Evolutionary conservation across 2,329 filamentous ascomycete species (phyloP), one percentile per base, ranked within the genome.

Genomic region (Hypoxylon sp.): DNA sequence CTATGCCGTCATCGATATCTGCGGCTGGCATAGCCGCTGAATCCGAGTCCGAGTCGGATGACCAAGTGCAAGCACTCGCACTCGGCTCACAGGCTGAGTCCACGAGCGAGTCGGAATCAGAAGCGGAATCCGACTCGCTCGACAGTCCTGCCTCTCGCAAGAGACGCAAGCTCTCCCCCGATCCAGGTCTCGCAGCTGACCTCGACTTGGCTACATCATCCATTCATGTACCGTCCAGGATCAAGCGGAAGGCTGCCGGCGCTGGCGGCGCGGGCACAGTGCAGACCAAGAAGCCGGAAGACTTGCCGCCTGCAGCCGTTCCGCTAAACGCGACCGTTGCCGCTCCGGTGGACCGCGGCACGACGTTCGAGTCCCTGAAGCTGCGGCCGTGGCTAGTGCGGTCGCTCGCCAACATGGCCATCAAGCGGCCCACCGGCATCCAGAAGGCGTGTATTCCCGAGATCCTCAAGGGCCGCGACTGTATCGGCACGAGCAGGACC

Each of bases 371-470:
- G 17, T 86, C 87, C 10, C 80, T 97, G 53, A 82, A 87, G 52
- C 89, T 97, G 46, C 85, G 88, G 37, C 92, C 92, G 76, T 99
- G 95, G 95, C 88, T 99, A 3, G 89, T 96, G 1, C 87, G 89
- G 64, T 94, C 94, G 1, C 83, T 99, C 47, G 78, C 79, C 56
- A 87, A 87, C 72, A 86, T 88, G 85, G 92, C 93, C 28, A 97
- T 99, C 75, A 91, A 87, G 74, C 85, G 90, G 59, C 95, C 95
- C 0, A 99, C 95, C 0, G 90, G 91, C 15, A 98, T 99, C 81
- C 95, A 99, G 72, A 92, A 91, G 73, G 90, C 89, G 54, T 97
- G 92, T 75, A 98, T 99, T 73, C 94, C 94, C 1, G 91, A 95
- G 75, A 97, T 98, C 62, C 78, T 99, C 32, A 90, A 92, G 71